Evolutionary conservation across 1,284 basidiomycete species (phyloP).

Genomic region (Cronartium ribicola): DNA sequence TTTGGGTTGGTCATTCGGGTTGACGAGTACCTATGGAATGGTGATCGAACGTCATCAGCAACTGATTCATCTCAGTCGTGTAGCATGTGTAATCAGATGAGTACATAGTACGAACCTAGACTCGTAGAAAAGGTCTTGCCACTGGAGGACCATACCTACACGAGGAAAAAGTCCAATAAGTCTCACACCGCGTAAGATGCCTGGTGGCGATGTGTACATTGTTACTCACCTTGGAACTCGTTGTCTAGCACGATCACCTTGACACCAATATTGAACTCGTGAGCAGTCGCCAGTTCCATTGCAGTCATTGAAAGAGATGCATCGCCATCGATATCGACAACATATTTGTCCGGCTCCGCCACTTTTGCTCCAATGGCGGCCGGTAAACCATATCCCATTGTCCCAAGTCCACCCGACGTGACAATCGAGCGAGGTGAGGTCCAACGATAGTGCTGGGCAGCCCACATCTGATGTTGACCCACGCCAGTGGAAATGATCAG

Average conservation of each 20-base stretch:
- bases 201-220: neutral
- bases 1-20: constrained; percentile 53
- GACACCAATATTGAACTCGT: constrained; percentile 85
- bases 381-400: constrained; percentile 94
- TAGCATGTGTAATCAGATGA: constrained; percentile 66
- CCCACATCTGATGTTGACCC: constrained; percentile 99
- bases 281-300: constrained; percentile 94
- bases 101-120: constrained; percentile 53
- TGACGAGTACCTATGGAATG: constrained; percentile 47
- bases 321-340: constrained; percentile 94
- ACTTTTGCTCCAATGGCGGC: constrained; percentile 94
- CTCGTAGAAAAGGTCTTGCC: constrained; percentile 67
- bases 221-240: constrained; percentile 51
- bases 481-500: constrained; percentile 89
- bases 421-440: constrained; percentile 79
- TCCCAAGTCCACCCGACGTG: constrained; percentile 90
- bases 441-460: constrained; percentile 91
- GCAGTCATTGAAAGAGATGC: constrained; percentile 99
- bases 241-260: constrained; percentile 61
- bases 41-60: constrained; percentile 68
- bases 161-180: constrained; percentile 76
- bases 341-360: constrained; percentile 84
- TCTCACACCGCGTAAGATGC: neutral
- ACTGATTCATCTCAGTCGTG: constrained; percentile 89
- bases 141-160: constrained; percentile 98